A percentile compares a stretch with the other conserved stretches of the same genome.
phyloP scores from a whole-genome alignment of 768 basidiomycete genomes.

The Lactifluus pinguis region DNA sequence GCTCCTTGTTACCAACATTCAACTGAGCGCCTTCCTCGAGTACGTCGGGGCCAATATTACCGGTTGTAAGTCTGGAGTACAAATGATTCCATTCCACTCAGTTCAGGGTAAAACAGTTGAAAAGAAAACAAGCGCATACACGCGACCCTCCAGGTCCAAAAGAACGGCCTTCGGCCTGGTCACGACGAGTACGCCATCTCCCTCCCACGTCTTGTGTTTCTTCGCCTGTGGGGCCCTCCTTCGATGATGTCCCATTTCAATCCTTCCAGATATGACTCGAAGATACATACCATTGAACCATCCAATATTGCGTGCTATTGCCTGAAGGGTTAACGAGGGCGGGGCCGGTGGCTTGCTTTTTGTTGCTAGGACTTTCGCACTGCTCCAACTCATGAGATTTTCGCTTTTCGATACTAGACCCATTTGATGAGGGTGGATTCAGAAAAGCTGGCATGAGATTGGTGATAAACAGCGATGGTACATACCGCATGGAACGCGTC shows the following conservation, averaged over 20 bases:
- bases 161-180: conserved; percentile 36
- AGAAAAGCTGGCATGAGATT: conserved; percentile 14
- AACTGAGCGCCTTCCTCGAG: conserved; percentile 34
- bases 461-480: background rate
- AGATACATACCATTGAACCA: conserved; percentile 60
- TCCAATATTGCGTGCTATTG: conserved; percentile 47
- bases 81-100: background rate
- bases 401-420: conserved; percentile 18
- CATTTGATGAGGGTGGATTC: conserved; percentile 2
- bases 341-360: conserved; percentile 20
- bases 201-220: conserved; percentile 91
- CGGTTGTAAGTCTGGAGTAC: conserved; percentile 39
- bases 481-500: background rate
- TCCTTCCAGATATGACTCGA: background rate
- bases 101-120: background rate
- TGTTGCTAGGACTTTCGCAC: conserved; percentile 9
- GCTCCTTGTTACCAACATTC: conserved; percentile 44
- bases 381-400: conserved; percentile 19
- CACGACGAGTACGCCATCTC: conserved; percentile 59
- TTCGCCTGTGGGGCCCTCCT: conserved; percentile 65
- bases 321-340: conserved; percentile 5
- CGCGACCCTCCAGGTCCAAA: conserved; percentile 55
- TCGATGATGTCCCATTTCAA: background rate
- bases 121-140: conserved; percentile 33
- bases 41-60: conserved; percentile 34